Conservation (phyloP, 2,329 filamentous ascomycete species). For the Helotiales sp. region DNA sequence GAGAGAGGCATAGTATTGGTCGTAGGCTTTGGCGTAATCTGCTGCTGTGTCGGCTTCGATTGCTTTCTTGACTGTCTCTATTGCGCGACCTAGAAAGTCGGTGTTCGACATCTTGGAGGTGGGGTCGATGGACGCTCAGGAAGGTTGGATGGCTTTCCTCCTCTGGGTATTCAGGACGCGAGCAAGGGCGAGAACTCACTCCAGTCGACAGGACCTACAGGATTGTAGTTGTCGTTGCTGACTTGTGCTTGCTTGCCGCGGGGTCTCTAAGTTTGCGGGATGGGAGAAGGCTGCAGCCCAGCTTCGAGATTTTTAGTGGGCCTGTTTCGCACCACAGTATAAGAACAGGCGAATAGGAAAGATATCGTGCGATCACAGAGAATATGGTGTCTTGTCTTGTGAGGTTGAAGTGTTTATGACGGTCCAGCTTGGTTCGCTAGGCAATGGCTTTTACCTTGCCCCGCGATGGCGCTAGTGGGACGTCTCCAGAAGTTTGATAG, state of each 20-base stretch:
- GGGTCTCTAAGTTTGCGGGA: neutral
- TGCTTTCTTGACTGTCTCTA: constrained; percentile 95
- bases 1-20: constrained; percentile 91
- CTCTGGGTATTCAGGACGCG: neutral
- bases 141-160: neutral
- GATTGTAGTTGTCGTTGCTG: neutral
- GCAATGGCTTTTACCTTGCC: constrained; percentile 17
- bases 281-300: neutral
- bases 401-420: constrained; percentile 13
- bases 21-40: constrained; percentile 96
- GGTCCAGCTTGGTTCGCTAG: constrained; percentile 19
- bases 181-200: neutral
- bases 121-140: neutral
- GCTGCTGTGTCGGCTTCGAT: constrained; percentile 95
- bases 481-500: constrained; percentile 19
- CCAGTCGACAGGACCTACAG: neutral
- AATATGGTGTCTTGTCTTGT: constrained; percentile 5
- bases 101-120: constrained; percentile 77
- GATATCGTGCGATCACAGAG: neutral
- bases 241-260: neutral
- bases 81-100: constrained; percentile 95
- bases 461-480: constrained; percentile 26
- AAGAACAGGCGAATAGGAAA: neutral
- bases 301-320: neutral
- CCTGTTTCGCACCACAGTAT: neutral